Conservation (phyloP, 306 rosid species). For the Macrotyloma uniflorum region DNA sequence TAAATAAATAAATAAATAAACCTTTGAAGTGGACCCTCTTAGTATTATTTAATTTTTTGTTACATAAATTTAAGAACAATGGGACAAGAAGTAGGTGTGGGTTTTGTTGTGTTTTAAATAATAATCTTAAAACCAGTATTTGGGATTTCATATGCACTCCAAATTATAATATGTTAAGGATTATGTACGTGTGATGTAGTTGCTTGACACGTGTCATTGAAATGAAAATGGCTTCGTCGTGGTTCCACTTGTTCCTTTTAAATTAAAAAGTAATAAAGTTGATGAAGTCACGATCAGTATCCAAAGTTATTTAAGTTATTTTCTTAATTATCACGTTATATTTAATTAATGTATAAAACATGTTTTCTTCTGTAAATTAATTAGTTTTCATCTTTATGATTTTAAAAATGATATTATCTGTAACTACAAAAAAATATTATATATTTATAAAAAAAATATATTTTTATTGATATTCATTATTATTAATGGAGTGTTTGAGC, state of each 20-base stretch:
- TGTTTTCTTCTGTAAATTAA: too few species aligned
- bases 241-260: background rate
- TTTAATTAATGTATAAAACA: too few species aligned
- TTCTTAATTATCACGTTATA: too few species aligned
- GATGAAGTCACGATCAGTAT: too few species aligned
- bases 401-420: too few species aligned
- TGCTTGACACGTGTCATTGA: background rate
- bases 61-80: background rate
- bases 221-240: background rate
- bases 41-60: background rate
- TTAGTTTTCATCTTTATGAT: too few species aligned
- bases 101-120: background rate
- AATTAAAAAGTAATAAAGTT: too few species aligned
- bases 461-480: too few species aligned
- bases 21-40: background rate
- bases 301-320: too few species aligned
- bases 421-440: too few species aligned
- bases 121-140: background rate
- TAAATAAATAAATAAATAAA: background rate
- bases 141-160: background rate
- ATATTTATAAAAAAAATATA: too few species aligned
- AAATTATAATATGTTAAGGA: background rate
- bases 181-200: background rate
- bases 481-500: too few species aligned
- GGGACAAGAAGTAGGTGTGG: slow-evolving; percentile 10